A percentile compares a stretch with the other conserved stretches of the same genome.
Conservation (phyloP, 2,329 filamentous ascomycete species). For the Ascochyta koolunga region DNA sequence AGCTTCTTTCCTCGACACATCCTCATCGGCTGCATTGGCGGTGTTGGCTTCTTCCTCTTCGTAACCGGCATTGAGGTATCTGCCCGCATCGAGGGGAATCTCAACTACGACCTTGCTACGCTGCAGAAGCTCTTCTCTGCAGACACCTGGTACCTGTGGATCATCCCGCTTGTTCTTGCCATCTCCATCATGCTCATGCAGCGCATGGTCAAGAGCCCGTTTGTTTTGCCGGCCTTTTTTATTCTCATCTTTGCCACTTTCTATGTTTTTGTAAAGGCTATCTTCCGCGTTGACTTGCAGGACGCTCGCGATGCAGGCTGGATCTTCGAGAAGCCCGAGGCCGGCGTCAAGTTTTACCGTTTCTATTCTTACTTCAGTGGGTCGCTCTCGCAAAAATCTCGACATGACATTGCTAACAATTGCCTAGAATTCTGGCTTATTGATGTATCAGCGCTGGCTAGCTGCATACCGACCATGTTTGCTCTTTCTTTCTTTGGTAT, state of each 20-base stretch:
- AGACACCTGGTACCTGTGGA: constrained; percentile 83
- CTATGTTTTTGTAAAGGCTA: constrained; percentile 74
- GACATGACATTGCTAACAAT: not conserved
- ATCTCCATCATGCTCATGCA: constrained; percentile 78
- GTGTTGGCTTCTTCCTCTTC: constrained; percentile 93
- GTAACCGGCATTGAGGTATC: constrained; percentile 93
- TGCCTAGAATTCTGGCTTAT: constrained; percentile 75
- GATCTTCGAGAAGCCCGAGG: constrained; percentile 87
- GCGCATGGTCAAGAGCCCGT: constrained; percentile 77
- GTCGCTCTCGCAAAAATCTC: constrained; percentile 36
- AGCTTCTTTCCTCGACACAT: constrained; percentile 98
- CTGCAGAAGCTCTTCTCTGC: constrained; percentile 73
- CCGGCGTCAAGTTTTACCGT: constrained; percentile 91
- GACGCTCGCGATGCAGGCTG: constrained; percentile 76
- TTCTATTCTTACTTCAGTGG: constrained; percentile 95
- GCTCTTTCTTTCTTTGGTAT: constrained; percentile 97
- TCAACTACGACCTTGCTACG: constrained; percentile 81
- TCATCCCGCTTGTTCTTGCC: constrained; percentile 77
- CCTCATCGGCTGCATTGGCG: constrained; percentile 94
- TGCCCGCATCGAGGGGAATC: constrained; percentile 81
- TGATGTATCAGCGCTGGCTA: constrained; percentile 80
- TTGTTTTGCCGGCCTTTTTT: constrained; percentile 87
- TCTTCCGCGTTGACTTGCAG: constrained; percentile 71
- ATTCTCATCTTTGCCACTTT: constrained; percentile 77
- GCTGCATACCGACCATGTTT: constrained; percentile 92